Evolutionary conservation across 768 basidiomycete species (phyloP), one percentile per base, ranked within the genome.

Genomic region (Thelephora ganbajun): DNA sequence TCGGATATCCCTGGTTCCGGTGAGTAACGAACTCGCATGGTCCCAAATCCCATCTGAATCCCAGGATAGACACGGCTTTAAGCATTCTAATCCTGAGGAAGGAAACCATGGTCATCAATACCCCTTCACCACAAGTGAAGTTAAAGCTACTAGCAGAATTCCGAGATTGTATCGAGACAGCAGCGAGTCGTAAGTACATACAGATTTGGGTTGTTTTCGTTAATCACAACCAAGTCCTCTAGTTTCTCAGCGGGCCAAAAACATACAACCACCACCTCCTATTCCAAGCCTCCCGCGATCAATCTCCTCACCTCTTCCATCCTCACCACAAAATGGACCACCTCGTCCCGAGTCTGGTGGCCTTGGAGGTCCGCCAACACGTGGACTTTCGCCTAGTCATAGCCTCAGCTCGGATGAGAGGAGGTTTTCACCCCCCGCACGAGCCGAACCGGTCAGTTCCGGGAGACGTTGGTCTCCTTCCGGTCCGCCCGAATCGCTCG

Each of bases 11-110:
- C 69, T 48, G 79, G 71, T 33, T 72, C 73, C 70, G 76, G 88
- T 77, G 50, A 48, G 75, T 63, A 33, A 22, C 6, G 6, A 16
- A 34, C 18, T 4, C 2, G 14, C 14, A 41, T 6, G 9, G 11
- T 23, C 19, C 16, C 34, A 48, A 47, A n/a, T 22, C 43, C 26
- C n/a, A 12, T 43, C 41, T 46, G 45, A 49, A 33, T 20, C 11
- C 19, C 22, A 63, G 33, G 49, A 51, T 44, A 93, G 89, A 79
- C 22, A 81, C 77, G 55, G 74, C 74, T 6, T 55, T 98, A 35
- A 77, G 83, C 47, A 70, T 98, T 5, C 75, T 76, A 36, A 77
- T 99, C 53, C 80, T 99, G 83, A 70, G 79, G 51, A 94, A 92
- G 65, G 96, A 98, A 63, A 79, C 72, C 5, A 62, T 99, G 45